Evolutionary conservation across 306 rosid species (phyloP).

Genomic region (Medicago arabica): DNA sequence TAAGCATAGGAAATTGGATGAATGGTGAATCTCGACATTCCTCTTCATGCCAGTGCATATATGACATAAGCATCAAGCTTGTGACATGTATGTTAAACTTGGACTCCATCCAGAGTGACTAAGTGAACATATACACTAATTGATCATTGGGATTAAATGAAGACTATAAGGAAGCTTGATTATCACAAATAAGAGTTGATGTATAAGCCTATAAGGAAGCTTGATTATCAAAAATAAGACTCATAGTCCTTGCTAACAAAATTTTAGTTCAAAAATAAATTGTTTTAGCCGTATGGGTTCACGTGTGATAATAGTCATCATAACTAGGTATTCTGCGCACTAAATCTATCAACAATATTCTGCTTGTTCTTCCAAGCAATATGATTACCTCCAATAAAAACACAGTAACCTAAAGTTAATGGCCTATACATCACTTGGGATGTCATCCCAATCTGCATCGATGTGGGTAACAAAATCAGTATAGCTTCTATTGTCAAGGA

Average conservation of each 20-base stretch:
- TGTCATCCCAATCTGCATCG: not conserved
- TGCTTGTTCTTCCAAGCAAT: not conserved
- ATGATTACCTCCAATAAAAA: not conserved
- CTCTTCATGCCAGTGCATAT: not conserved
- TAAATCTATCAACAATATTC: conserved; percentile 4
- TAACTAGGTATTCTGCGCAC: not conserved
- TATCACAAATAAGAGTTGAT: not conserved
- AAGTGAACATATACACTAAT: not conserved
- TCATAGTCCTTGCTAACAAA: not conserved
- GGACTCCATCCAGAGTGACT: not conserved
- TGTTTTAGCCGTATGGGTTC: not conserved
- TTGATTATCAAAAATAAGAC: not conserved
- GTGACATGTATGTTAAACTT: not conserved
- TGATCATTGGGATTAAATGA: not conserved
- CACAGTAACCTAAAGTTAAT: not conserved
- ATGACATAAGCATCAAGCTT: not conserved
- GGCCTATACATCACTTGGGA: not conserved
- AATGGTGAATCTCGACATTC: not conserved
- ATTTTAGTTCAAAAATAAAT: not conserved
- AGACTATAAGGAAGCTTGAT: not conserved
- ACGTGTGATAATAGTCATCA: not conserved
- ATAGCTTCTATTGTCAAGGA: not conserved
- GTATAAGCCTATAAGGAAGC: not conserved
- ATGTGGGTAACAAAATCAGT: not conserved
- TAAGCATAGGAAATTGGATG: not conserved